Evolutionary conservation across 805 yeast species (phyloP), one percentile per base, ranked within the genome.

Genomic region (Brettanomyces bruxellensis): DNA sequence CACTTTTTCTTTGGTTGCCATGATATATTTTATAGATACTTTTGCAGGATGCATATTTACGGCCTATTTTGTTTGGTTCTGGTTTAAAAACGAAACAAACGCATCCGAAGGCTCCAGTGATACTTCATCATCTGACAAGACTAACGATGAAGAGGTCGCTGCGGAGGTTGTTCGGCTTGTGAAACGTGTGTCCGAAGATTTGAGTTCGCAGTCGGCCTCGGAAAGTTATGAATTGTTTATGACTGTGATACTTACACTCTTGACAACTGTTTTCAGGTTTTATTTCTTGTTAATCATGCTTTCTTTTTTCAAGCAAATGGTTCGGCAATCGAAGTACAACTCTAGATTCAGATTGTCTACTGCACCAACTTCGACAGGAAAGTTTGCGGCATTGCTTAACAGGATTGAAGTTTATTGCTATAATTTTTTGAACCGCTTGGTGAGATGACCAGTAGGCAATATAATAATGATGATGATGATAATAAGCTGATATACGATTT

Each of bases 21-120:
- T 83, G 39, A 60, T 83, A 3, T 90, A 82, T 61, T 55, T 77
- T 2, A 39, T 78, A 8, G 97, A 91, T 60, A 81, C 95, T 0
- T 34, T 81, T 0, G 62, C 78, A 38, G 86, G 87, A 25, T 62
- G 79, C 25, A 63, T 83, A 3, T 89, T 84, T 63, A 86, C 95
- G 22, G 52, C 82, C 4, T 84, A 80, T 64, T 90, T 91, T 60
- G 73, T 82, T 5, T 73, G 75, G 45, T 74, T 78, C 49, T 91
- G 97, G 96, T 84, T 88, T 57, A 62, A 52, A 9, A 54, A 56
- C 41, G 57, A 57, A 47, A 24, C 25, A 13, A 30, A 34, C 5
- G 32, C 32, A 28, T 22, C 41, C 28, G 18, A 18, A 24, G 41
- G 48, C 54, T 30, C 35, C 49, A 25, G 45, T 40, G 36, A 28